phyloP scores from a whole-genome alignment of 2,329 filamentous ascomycete genomes.

The Claviceps sp. region DNA sequence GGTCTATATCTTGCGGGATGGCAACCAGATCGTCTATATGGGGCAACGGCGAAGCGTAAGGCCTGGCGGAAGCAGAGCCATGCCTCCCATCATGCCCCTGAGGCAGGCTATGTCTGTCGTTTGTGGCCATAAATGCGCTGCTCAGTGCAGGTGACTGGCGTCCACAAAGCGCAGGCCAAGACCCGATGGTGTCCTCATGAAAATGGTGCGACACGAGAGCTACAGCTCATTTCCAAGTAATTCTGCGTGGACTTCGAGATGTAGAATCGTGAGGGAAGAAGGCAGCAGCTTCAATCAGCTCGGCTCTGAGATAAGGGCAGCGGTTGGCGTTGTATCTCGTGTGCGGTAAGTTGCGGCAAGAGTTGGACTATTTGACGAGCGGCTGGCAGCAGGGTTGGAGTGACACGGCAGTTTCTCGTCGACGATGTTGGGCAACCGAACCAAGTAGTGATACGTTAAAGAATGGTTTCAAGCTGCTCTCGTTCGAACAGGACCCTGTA shows the following conservation, averaged over 20 bases:
- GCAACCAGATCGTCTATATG: slow-evolving; percentile 42
- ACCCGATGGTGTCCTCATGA: slow-evolving; percentile 1
- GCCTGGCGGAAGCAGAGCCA: slow-evolving; percentile 12
- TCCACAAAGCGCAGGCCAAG: slow-evolving; percentile 3
- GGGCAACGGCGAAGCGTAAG: slow-evolving; percentile 25
- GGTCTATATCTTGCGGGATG: slow-evolving; percentile 31
- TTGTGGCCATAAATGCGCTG: slow-evolving; percentile 16
- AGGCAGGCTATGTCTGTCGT: slow-evolving; percentile 17
- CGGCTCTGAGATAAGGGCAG: neutral
- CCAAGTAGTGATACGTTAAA: neutral
- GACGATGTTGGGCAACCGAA: neutral
- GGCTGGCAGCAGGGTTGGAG: neutral
- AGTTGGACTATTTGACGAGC: neutral
- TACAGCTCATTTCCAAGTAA: neutral
- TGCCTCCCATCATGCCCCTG: slow-evolving; percentile 15
- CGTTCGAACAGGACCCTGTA: neutral
- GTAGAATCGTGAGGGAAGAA: neutral
- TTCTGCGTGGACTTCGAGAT: neutral
- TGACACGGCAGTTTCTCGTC: slow-evolving; percentile 1
- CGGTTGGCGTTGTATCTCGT: neutral
- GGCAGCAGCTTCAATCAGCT: neutral
- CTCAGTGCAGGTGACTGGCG: neutral
- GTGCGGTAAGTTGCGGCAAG: neutral
- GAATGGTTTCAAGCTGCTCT: neutral
- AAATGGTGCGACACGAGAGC: slow-evolving; percentile 1